Base-by-base conservation (phyloP, 2,329 filamentous ascomycete species). In the Salinomyces thailandicus region DNA sequence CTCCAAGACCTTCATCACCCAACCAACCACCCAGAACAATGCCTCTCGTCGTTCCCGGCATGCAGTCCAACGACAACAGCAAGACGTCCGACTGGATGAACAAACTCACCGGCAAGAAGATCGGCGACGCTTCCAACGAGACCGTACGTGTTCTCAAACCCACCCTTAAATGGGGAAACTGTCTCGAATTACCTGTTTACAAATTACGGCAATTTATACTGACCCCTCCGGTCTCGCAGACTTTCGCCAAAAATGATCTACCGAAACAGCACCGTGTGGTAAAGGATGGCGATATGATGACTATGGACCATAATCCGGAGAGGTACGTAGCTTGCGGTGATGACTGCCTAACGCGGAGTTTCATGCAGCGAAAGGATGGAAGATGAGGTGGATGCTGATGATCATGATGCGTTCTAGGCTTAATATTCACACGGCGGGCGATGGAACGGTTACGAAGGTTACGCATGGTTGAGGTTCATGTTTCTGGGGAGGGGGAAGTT, bases 41-140 rank as follows among this genome's bases (percentile, higher is more conserved):
- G 67, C 67, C 67, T 58, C 66, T 71, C 54, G 65, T 71, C 41
- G 61, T 70, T 11, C 67, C 67, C 29, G 65, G 64, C 36, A 46
- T 68, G 26, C 58, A 59, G 52, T 60, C 56, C 51, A 61, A 55
- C 31, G 58, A 58, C 39, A 46, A 49, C 15, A 52, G 58, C 43
- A 53, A 61, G 49, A 57, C 53, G 37, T 48, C 58, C 8, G 56
- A 67, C 37, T 71, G 67, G 67, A 54, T 57, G 52, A 60, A 55
- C 47, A 62, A 69, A 58, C 57, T 71, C 15, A 60, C 64, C 50
- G 67, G 67, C 46, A 71, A 71, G 64, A 69, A 68, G 53, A 51
- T 71, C 24, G 67, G 67, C 9, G 67, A 71, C 11, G 37, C 41
- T 18, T 60, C 59, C 27, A 58, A 68, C 40, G 62, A 68, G 43